Base-by-base conservation (phyloP, 306 rosid genomes). In the Hippophae gyantsensis region DNA sequence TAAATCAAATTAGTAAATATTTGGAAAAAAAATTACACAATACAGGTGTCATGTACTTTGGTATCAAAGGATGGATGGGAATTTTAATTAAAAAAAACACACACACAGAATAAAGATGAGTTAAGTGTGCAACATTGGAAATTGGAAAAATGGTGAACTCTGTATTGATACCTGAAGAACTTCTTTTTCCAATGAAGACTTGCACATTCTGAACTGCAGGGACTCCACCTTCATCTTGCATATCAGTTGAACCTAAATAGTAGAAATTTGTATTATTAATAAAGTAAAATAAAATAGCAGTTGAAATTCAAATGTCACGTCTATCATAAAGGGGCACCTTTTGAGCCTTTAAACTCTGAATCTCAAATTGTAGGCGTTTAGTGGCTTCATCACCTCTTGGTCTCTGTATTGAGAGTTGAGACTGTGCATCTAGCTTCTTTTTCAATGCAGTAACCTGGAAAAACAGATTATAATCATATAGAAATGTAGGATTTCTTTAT, bases 191-290 rank as follows among this genome's bases (percentile, higher is more conserved):
- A 83, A 54, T 8, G 76, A 74, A 54, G 90, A 80, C 80, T 82
- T 92, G 60, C 76, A 59, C 68, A 75, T 54, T 56, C 99, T 81
- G 58, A 74, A 88, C 74, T 81, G 88, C 67, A 84, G 86, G 42
- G 95, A 92, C 59, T 92, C 89, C 25, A 88, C 58, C 75, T 92
- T 92, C 67, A 78, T 72, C 82, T 79, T 86, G 70, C 95, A 92
- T 75, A 85, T 93, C 57, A 92, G 58, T 82, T 88, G 95, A 64
- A 86, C 99, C 99, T 92, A 32, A 53, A 63, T n/a, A 58, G 54
- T 7, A 70, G 14, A 61, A 59, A 57, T 52, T n/a, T 18, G 9
- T 48, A 67, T 57, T 43, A 52, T 27, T 9, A 25, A 7, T 45
- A 14, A 3, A 32, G 51, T 44, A 7, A 10, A 26, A 49, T n/a